These are phyloP conservation scores for Fusarium coicis DNA, from an alignment of 2,329 filamentous ascomycete genomes.

Conservation along the genomic window DNA sequence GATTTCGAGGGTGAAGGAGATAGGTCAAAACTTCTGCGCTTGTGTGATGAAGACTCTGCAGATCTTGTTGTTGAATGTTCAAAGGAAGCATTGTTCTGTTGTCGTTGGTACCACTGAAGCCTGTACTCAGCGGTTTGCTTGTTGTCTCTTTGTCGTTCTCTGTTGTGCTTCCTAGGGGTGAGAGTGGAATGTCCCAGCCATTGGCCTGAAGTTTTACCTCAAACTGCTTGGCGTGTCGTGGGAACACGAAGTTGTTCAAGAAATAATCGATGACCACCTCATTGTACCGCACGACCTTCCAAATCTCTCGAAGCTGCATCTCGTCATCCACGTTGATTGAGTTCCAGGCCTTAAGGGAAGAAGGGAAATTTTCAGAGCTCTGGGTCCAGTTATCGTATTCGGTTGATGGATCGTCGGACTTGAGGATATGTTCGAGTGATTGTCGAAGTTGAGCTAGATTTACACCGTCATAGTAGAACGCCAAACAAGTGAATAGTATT, in stretches of 20 bases:
- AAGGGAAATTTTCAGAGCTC: constrained; percentile 57
- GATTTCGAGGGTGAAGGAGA: constrained; percentile 64
- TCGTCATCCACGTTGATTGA: constrained; percentile 71
- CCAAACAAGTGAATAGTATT: constrained; percentile 72
- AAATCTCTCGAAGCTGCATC: constrained; percentile 63
- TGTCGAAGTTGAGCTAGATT: constrained; percentile 60
- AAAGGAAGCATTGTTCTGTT: constrained; percentile 69
- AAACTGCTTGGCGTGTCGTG: constrained; percentile 73
- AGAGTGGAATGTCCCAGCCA: constrained; percentile 74
- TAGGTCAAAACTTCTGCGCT: constrained; percentile 73
- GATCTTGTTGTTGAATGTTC: constrained; percentile 70
- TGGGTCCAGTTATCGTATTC: constrained; percentile 67
- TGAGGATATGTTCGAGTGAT: constrained; percentile 62
- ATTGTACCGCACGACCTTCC: constrained; percentile 60
- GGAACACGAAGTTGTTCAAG: constrained; percentile 73
- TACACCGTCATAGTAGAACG: constrained; percentile 74
- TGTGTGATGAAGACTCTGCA: constrained; percentile 66
- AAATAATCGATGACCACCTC: constrained; percentile 68
- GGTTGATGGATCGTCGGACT: constrained; percentile 63
- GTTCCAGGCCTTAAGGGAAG: constrained; percentile 63
- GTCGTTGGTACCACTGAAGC: constrained; percentile 80
- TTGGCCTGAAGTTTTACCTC: constrained; percentile 71
- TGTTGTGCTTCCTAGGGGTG: constrained; percentile 7
- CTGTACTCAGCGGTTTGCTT: constrained; percentile 62
- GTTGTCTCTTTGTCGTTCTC: not conserved